These are phyloP conservation scores for Dipodascus albidus DNA, from an alignment of 805 yeast genomes.

Conservation along the genomic window DNA sequence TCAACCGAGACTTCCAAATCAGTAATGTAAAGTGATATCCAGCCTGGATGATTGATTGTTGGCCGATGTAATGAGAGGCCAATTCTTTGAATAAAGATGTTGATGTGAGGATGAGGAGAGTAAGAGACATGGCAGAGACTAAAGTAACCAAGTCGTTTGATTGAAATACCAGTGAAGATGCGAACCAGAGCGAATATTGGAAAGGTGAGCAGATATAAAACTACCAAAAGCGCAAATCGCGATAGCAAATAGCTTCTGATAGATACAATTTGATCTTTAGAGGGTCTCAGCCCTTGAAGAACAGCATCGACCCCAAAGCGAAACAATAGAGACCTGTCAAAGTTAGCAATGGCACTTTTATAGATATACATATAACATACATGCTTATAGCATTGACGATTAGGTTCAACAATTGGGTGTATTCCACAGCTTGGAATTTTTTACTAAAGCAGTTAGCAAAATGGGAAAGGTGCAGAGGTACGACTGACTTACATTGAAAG, in stretches of 20 bases:
- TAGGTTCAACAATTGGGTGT: not conserved
- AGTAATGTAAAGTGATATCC: slow-evolving; percentile 24
- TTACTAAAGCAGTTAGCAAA: not conserved
- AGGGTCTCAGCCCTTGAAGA: not conserved
- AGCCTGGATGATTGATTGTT: slow-evolving; percentile 30
- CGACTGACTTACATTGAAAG: not conserved
- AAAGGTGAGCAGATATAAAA: slow-evolving; percentile 24
- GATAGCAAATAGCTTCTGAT: not conserved
- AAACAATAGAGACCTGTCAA: not conserved
- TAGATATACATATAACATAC: not conserved
- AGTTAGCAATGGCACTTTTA: not conserved
- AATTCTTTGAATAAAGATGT: slow-evolving; percentile 24
- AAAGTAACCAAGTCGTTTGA: slow-evolving; percentile 31
- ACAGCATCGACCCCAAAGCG: not conserved
- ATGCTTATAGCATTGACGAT: not conserved
- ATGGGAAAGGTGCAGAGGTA: not conserved
- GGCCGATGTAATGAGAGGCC: slow-evolving; percentile 30
- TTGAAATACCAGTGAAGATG: slow-evolving; percentile 29
- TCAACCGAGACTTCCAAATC: slow-evolving; percentile 25
- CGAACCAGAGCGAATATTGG: slow-evolving; percentile 28
- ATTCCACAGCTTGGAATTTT: not conserved
- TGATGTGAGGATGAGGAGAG: slow-evolving; percentile 25
- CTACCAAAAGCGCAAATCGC: slow-evolving; percentile 5
- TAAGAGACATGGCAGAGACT: slow-evolving; percentile 27
- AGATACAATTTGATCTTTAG: not conserved